Evolutionary conservation across 106 monocot species (phyloP).

Genomic region (Acanthochlamys bracteata): DNA sequence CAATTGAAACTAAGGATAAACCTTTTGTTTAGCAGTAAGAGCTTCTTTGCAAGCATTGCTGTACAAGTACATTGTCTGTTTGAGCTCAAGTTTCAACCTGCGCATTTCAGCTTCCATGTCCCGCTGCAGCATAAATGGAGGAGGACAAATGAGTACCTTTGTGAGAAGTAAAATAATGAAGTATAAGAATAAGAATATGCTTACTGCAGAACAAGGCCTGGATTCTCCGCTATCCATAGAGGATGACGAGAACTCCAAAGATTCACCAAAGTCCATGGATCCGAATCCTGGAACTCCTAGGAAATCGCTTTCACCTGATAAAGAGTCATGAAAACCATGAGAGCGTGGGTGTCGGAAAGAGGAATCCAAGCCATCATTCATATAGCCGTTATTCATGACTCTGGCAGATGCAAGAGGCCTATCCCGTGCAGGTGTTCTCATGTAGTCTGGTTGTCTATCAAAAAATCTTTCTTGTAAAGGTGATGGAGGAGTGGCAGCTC

Average conservation of each 20-base stretch:
- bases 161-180: background rate
- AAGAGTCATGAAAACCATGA: constrained; percentile 13
- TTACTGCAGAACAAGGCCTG: constrained; percentile 16
- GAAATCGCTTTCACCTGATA: constrained; percentile 16
- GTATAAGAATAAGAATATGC: constrained; percentile 7
- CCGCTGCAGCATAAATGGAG: too few relatives aligned
- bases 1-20: too few relatives aligned
- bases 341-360: background rate
- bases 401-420: constrained; percentile 1
- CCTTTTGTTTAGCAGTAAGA: constrained; percentile 66
- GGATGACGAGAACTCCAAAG: background rate
- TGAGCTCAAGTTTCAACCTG: constrained; percentile 73
- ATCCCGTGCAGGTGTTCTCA: constrained; percentile 17
- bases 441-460: constrained; percentile 21
- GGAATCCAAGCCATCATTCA: constrained; percentile 2
- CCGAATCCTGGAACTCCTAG: background rate
- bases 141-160: constrained; percentile 6
- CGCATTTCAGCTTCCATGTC: constrained; percentile 73
- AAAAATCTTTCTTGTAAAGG: constrained; percentile 25
- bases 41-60: constrained; percentile 90
- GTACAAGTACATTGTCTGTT: constrained; percentile 95
- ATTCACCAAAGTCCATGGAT: constrained; percentile 16
- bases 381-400: background rate
- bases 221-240: constrained; percentile 5
- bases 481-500: constrained; percentile 10